Evolutionary conservation across 2,329 filamentous ascomycete genomes (phyloP).

Genomic region (Fusarium graminum): DNA sequence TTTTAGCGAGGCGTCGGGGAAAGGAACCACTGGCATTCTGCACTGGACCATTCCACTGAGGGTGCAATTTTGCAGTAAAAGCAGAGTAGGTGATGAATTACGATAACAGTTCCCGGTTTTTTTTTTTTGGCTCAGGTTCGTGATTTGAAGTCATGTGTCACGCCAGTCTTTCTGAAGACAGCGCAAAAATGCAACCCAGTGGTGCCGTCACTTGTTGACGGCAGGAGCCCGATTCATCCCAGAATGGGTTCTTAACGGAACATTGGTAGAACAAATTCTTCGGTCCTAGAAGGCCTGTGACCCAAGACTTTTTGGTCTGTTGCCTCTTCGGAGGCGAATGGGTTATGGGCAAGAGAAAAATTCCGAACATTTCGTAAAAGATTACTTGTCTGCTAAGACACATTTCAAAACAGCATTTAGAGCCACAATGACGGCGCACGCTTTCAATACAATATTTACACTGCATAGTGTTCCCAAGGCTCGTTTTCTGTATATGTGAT

Average conservation of each 20-base stretch:
- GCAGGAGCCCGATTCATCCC: conserved; percentile 77
- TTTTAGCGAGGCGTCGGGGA: conserved; percentile 56
- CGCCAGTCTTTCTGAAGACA: conserved; percentile 11
- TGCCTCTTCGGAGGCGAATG: conserved; percentile 50
- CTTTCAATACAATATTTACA: background rate
- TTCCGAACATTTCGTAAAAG: conserved; percentile 54
- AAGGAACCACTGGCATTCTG: conserved; percentile 41
- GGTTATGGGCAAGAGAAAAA: conserved; percentile 59
- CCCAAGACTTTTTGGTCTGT: conserved; percentile 45
- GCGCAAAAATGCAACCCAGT: conserved; percentile 62
- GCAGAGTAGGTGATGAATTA: conserved; percentile 49
- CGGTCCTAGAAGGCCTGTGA: conserved; percentile 57
- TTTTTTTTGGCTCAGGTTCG: conserved; percentile 26
- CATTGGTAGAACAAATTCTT: conserved; percentile 74
- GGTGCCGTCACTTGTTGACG: conserved; percentile 79
- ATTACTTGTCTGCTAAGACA: background rate
- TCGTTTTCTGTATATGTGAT: too few species aligned
- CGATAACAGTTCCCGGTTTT: conserved; percentile 39
- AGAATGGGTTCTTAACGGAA: conserved; percentile 84
- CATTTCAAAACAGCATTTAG: background rate
- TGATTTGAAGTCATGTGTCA: conserved; percentile 22
- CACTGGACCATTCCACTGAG: conserved; percentile 34
- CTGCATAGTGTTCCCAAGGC: background rate
- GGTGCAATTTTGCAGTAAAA: conserved; percentile 27
- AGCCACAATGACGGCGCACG: background rate